Base-by-base conservation (phyloP, 2,329 filamentous ascomycete species). In the Cytospora paraplurivora region DNA sequence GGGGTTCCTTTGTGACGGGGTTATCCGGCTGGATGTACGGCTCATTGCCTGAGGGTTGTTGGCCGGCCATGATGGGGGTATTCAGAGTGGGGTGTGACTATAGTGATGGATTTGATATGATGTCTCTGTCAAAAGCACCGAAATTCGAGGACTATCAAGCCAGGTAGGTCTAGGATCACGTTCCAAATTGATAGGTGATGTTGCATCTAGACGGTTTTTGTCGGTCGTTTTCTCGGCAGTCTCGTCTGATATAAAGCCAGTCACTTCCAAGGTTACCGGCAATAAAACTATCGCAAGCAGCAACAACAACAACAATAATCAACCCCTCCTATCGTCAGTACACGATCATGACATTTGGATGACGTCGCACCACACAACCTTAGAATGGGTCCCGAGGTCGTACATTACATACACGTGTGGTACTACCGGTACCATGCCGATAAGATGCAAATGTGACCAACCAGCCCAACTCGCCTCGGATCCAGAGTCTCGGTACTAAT, bases 1-100 rank as follows among this genome's bases (percentile, higher is more conserved):
- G 49, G 6, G 65, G 65, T n/a, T 65, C 52, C 33, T 44, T 53
- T 1, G 65, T 67, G 7, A 59, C 56, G 11, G 62, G 65, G 34
- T 67, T 67, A 15, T 19, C 55, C 12, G 59, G 33, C 59, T 67
- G 62, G 38, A 62, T 65, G 53, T 67, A 67, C 34, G 65, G 54
- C 38, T 67, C 65, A 13, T 59, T 60, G 59, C 65, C 65, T 51
- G 65, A 60, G 41, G 65, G 65, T 51, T 67, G 65, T 47, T 50
- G 53, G 38, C 37, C 34, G 34, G 65, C 27, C 62, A 65, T 67
- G 51, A 15, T 65, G 2, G 27, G 27, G 41, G 2, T n/a, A 35
- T 12, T 2, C 1, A 8, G 15, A 44, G 17, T 34, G 10, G 27
- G 7, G 4, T 12, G 35, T 38, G 19, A 13, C 49, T 10, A 10